Percentiles rank a stretch among this genome's conserved stretches.
Evolutionary conservation across 2,329 filamentous ascomycete species (phyloP).

Genomic region (Colletotrichum limetticola): DNA sequence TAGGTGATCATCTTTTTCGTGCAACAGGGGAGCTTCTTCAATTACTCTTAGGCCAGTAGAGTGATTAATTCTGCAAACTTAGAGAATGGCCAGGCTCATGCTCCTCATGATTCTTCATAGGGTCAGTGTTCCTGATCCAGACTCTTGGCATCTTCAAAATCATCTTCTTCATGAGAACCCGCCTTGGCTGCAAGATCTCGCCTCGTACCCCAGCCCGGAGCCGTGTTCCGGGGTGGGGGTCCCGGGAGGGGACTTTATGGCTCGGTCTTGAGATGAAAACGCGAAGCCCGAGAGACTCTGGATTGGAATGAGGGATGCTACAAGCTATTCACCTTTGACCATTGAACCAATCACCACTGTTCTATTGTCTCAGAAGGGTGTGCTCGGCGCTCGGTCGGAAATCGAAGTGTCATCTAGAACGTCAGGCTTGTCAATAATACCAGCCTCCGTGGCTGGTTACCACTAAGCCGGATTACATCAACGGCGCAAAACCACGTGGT

Average conservation of each 20-base stretch:
- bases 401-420: background rate
- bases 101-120: background rate
- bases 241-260: background rate
- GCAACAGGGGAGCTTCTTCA: background rate
- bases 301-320: background rate
- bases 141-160: background rate
- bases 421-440: background rate
- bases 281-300: constrained; percentile 23
- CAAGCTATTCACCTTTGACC: background rate
- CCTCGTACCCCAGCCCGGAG: background rate
- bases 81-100: background rate
- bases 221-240: constrained; percentile 10
- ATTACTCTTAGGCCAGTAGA: background rate
- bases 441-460: background rate
- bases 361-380: background rate
- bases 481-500: constrained; percentile 11
- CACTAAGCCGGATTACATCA: background rate
- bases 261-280: constrained; percentile 28
- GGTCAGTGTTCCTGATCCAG: background rate
- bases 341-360: background rate
- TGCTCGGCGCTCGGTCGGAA: constrained; percentile 28
- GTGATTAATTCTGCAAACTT: background rate
- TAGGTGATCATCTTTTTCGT: too few relatives aligned
- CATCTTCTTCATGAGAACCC: background rate
- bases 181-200: background rate